A percentile compares a stretch with the other conserved stretches of the same genome.
These are phyloP conservation scores for Jacaranda mimosifolia DNA, from an alignment of 257 asterid genomes.

Conservation along the genomic window DNA sequence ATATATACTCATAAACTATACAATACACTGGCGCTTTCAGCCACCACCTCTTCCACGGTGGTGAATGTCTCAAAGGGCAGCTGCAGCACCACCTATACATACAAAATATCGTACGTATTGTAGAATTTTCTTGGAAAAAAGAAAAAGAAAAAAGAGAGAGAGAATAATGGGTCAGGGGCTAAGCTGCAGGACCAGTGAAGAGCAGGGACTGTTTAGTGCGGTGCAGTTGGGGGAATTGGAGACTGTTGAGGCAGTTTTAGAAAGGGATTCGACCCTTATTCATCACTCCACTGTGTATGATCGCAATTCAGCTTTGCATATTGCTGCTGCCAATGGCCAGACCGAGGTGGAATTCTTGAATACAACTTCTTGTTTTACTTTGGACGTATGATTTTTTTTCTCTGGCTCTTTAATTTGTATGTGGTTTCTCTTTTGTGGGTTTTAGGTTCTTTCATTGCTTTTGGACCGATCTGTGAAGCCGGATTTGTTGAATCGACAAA, in stretches of 20 bases:
- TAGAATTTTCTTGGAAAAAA: background rate
- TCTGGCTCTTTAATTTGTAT: slow-evolving; percentile 23
- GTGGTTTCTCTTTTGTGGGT: slow-evolving; percentile 26
- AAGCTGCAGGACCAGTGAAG: slow-evolving; percentile 79
- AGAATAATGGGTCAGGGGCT: slow-evolving; percentile 88
- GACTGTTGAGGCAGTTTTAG: slow-evolving; percentile 55
- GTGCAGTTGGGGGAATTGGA: slow-evolving; percentile 81
- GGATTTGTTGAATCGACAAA: slow-evolving; percentile 82
- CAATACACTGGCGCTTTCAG: slow-evolving; percentile 34
- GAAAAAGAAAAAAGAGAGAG: background rate
- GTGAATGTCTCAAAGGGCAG: slow-evolving; percentile 50
- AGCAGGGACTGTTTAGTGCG: slow-evolving; percentile 72
- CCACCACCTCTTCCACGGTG: slow-evolving; percentile 58
- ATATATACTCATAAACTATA: background rate
- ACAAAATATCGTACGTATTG: background rate
- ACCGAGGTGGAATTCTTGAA: slow-evolving; percentile 74
- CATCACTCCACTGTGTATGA: slow-evolving; percentile 65
- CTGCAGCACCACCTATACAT: slow-evolving; percentile 36
- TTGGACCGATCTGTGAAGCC: slow-evolving; percentile 78
- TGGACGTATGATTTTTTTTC: background rate
- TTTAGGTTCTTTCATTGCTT: slow-evolving; percentile 81
- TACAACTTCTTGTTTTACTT: slow-evolving; percentile 1
- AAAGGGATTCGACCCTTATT: slow-evolving; percentile 57
- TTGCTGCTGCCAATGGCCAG: slow-evolving; percentile 98
- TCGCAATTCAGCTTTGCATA: slow-evolving; percentile 83